Evolutionary conservation across 2,329 filamentous ascomycete species (phyloP), one percentile per base, ranked within the genome.

Genomic region (Penicillium sp.): DNA sequence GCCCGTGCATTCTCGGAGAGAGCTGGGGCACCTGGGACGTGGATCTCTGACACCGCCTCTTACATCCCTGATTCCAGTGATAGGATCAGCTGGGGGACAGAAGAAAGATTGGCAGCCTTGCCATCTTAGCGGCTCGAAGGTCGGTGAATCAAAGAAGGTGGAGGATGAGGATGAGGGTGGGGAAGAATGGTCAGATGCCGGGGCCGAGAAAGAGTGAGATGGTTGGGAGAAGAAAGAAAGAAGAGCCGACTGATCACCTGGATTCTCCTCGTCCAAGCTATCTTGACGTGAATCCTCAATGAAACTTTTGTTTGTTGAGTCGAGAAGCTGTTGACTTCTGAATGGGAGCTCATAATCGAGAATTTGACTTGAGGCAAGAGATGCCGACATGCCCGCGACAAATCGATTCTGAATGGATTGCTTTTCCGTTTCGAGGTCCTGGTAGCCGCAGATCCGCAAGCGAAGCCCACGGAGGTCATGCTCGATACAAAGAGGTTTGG

Each of bases 401-500:
- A 61, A 47, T 51, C 59, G 64, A 39, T 61, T 73, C 42, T 75
- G 69, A 53, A 78, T 69, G 8, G 66, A 63, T 52, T 70, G 61
- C 57, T 78, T 78, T 63, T 84, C 82, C 19, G 78, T 69, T 27
- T 75, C 71, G 54, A 84, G 74, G 47, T 84, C 81, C 59, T 79
- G 74, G 61, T 79, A 84, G 16, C 82, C 82, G 62, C 82, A 84
- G 45, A 83, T 82, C 35, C 81, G 74, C 27, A 83, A 72, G 49
- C 81, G 80, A 18, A 83, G 72, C 13, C 77, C 81, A 26, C 81
- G 77, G 41, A 84, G 78, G 59, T 84, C 82, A 64, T 84, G 82
- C 61, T 84, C 81, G 61, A 83, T 82, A 67, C 82, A 84, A 26
- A 84, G 70, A 2, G 81, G 76, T 50, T 76, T 81, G 38, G 81